Evolutionary conservation across 768 basidiomycete species (phyloP).

Genomic region (Lyophyllum semitale): DNA sequence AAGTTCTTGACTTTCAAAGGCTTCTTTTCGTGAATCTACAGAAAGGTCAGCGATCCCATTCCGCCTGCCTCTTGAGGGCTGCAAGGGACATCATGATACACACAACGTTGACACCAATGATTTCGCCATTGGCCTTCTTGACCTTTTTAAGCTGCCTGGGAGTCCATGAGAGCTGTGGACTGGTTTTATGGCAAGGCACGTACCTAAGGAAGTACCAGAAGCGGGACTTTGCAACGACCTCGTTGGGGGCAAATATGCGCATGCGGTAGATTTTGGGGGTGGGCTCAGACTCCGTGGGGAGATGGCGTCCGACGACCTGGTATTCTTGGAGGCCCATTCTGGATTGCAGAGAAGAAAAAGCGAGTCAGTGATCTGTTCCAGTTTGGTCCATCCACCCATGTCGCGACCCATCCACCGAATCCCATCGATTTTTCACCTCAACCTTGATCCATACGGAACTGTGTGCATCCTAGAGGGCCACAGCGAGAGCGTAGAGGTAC

Average conservation of each 20-base stretch:
- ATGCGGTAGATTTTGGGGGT: slow-evolving; percentile 99
- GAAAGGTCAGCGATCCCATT: slow-evolving; percentile 61
- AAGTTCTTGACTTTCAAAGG: slow-evolving; percentile 99
- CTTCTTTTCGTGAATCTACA: slow-evolving; percentile 95
- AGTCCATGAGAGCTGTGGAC: background rate
- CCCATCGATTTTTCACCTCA: slow-evolving; percentile 9
- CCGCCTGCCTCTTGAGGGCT: slow-evolving; percentile 87
- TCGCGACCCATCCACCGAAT: slow-evolving; percentile 27
- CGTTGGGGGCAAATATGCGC: slow-evolving; percentile 99
- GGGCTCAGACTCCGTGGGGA: slow-evolving; percentile 91
- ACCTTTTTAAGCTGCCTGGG: slow-evolving; percentile 94
- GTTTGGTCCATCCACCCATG: slow-evolving; percentile 23
- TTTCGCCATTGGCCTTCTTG: slow-evolving; percentile 99
- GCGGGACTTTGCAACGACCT: slow-evolving; percentile 97
- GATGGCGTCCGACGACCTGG: slow-evolving; percentile 96
- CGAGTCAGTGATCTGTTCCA: slow-evolving; percentile 13
- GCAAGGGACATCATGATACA: slow-evolving; percentile 72
- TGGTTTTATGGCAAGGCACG: slow-evolving; percentile 19
- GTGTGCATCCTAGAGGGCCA: background rate
- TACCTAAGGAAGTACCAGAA: slow-evolving; percentile 99
- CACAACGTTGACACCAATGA: slow-evolving; percentile 97
- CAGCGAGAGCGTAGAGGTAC: slow-evolving; percentile 18
- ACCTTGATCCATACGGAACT: slow-evolving; percentile 4
- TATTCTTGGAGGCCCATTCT: slow-evolving; percentile 88
- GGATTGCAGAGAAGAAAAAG: slow-evolving; percentile 1